phyloP scores from a whole-genome alignment of 768 basidiomycete genomes.

The Pisolithus marmoratus region DNA sequence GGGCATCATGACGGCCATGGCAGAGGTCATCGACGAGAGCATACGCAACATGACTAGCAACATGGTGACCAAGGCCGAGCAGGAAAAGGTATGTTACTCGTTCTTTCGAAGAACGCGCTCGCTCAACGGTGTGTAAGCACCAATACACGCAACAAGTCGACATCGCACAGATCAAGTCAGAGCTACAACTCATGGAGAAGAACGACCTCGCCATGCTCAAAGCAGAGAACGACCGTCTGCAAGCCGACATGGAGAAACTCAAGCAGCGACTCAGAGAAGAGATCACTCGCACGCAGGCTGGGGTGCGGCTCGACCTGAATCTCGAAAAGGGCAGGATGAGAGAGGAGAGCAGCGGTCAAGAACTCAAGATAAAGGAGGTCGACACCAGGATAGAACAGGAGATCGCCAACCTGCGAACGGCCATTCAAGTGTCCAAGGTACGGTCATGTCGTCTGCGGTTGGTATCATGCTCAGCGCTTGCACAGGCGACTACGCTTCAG shows the following conservation, averaged over 20 bases:
- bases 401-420: slow-evolving; percentile 78
- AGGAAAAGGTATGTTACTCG: slow-evolving; percentile 75
- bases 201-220: slow-evolving; percentile 94
- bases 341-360: slow-evolving; percentile 87
- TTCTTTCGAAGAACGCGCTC: not conserved
- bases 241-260: slow-evolving; percentile 87
- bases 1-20: slow-evolving; percentile 95
- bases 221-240: slow-evolving; percentile 92
- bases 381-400: slow-evolving; percentile 97
- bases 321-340: slow-evolving; percentile 94
- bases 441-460: slow-evolving; percentile 7
- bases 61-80: slow-evolving; percentile 93
- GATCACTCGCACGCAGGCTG: slow-evolving; percentile 86
- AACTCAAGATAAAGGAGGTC: slow-evolving; percentile 95
- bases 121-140: slow-evolving; percentile 42
- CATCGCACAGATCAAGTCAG: slow-evolving; percentile 94
- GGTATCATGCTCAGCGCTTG: not conserved
- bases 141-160: slow-evolving; percentile 96
- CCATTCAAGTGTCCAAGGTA: slow-evolving; percentile 83
- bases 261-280: slow-evolving; percentile 92
- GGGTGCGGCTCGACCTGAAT: slow-evolving; percentile 91
- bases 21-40: slow-evolving; percentile 96
- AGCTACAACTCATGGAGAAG: slow-evolving; percentile 93
- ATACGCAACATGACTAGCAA: slow-evolving; percentile 93
- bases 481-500: slow-evolving; percentile 72